Base-by-base conservation (phyloP, 1,284 basidiomycete species). In the Fistulina hepatica region DNA sequence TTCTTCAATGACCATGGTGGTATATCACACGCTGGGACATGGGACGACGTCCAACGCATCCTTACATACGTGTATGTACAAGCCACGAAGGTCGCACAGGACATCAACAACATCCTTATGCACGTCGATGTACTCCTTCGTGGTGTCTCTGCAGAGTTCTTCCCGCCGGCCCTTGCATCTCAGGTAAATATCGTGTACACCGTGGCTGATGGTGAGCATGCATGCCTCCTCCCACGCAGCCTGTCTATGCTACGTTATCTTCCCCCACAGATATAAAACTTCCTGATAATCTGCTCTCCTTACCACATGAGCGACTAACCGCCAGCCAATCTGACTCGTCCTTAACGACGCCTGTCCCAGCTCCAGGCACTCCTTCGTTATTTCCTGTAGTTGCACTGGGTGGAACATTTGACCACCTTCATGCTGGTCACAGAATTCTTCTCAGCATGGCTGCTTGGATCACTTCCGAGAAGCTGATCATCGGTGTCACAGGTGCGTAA, bases 341-440 rank as follows among this genome's bases (percentile, higher is more conserved):
- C 26, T 23, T 9, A 33, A 34, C 32, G 17, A 35, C 47, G 25
- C 31, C 42, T 12, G 6, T n/a, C 33, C 33, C 37, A n/a, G 21
- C 33, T 17, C 34, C 40, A 22, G 27, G 34, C 15, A 34, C 45
- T 9, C 57, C 59, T 3, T 51, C 63, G 11, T 43, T 52, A 17
- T 68, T 65, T 46, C 69, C 72, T 16, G 70, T 84, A 33, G 72
- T 78, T 19, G 75, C 70, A 3, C 57, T 76, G 6, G 73, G 74
- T 6, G 73, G 52, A 47, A 98, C 94, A 1, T 98, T 98, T 56
- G 94, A 99, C 59, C 95, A 98, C 55, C 72, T 99, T 12, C 94
- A 99, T 56, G 79, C 91, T 2, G 94, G 94, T 0, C 94, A 99
- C 67, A 97, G 97, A 63, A 93, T 98, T 43, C 72, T 99, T 24